Base-by-base conservation (phyloP, 768 basidiomycete genomes). In the Rossbeevera mucosa region DNA sequence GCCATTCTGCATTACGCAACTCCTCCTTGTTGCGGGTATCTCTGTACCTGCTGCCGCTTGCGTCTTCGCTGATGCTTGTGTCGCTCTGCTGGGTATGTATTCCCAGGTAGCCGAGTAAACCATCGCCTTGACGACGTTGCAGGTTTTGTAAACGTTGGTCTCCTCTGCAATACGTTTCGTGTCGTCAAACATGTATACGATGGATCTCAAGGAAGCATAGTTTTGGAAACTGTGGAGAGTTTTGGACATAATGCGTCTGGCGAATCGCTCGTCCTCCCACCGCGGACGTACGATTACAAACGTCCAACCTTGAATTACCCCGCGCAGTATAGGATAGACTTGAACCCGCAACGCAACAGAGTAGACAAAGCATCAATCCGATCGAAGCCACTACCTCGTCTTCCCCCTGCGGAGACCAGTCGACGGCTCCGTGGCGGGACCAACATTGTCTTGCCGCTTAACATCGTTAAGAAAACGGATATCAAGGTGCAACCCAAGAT, bases 111-210 rank as follows among this genome's bases (percentile, higher is more conserved):
- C 25, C 16, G 42, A 24, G 13, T 31, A 16, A 18, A 42, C 33
- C n/a, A 13, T 26, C 36, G 28, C 40, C 16, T 28, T 56, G 11
- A 57, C 44, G 29, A 49, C 20, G n/a, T 59, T 28, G 6, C 53
- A 90, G 88, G 85, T 40, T 58, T 82, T 24, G 79, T 80, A 21
- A 83, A 89, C 59, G 83, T 85, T 24, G 52, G 76, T 8, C 71
- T 89, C n/a, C 74, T 88, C 25, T 81, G 77, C 71, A 86, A 85
- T 61, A 86, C 83, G 9, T 79, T 87, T 62, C 78, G 81, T 9
- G 75, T 86, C 47, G 69, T 90, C 29, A 72, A 74, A 8, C 79
- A 79, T 22, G 77, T 78, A 21, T 76, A 83, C 58, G 69, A 76
- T 53, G 65, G 63, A 22, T 21, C 55, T 47, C 51, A 38, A 29